Evolutionary conservation across 352 stramenopile genomes (phyloP).

Genomic region (Phytopythium mirpurense): DNA sequence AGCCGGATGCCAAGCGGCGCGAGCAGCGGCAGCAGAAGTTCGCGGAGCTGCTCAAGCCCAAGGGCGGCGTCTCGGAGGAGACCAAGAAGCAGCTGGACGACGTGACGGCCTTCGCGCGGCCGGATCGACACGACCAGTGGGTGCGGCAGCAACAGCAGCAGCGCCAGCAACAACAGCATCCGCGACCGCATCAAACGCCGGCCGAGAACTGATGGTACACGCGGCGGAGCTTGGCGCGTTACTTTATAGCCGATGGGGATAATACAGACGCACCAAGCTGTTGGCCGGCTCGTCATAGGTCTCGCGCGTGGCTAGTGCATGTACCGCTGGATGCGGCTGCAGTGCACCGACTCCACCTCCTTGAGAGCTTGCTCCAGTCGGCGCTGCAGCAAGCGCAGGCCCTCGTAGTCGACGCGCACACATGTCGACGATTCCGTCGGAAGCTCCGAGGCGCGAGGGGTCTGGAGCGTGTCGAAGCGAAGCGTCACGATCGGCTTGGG

Average conservation of each 20-base stretch:
- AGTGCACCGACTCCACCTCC: conserved; percentile 63
- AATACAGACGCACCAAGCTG: conserved; percentile 1
- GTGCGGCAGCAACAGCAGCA: conserved; percentile 1
- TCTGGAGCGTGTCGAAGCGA: conserved; percentile 36
- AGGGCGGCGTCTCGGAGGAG: conserved; percentile 39
- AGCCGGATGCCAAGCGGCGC: conserved; percentile 48
- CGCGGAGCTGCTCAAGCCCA: conserved; percentile 63
- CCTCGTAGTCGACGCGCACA: conserved; percentile 58
- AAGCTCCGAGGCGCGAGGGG: conserved; percentile 13
- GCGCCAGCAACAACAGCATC: conserved; percentile 15
- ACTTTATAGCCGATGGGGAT: not conserved
- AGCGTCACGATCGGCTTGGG: conserved; percentile 71
- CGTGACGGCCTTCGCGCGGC: conserved; percentile 66
- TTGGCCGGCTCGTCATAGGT: too few species aligned
- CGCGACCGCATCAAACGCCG: not conserved
- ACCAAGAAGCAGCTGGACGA: conserved; percentile 73
- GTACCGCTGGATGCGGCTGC: conserved; percentile 71
- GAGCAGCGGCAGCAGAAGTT: conserved; percentile 74
- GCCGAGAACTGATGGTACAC: not conserved
- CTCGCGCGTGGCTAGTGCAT: conserved; percentile 31
- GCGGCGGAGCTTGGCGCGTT: not conserved
- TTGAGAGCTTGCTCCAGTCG: conserved; percentile 64
- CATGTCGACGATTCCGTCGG: conserved; percentile 30
- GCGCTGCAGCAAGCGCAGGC: conserved; percentile 55
- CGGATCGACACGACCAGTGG: conserved; percentile 23